Evolutionary conservation across 2,329 filamentous ascomycete genomes (phyloP).

Genomic region (Botrytis porri): DNA sequence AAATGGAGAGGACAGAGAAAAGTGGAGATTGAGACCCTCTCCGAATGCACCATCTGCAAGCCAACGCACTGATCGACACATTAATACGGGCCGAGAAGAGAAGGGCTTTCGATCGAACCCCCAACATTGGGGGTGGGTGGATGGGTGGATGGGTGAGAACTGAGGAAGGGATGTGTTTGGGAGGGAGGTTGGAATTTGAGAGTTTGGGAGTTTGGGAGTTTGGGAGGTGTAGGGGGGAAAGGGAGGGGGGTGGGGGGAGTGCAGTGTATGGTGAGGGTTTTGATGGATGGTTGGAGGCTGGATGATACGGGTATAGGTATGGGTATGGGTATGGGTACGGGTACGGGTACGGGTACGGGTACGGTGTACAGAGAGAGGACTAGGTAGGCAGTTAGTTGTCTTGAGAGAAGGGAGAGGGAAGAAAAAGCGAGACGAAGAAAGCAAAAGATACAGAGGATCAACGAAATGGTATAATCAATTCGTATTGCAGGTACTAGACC

Average conservation of each 20-base stretch:
- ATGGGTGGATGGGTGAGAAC: too few species aligned
- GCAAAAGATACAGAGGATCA: too few species aligned
- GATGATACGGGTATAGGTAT: too few species aligned
- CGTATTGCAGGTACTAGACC: neutral
- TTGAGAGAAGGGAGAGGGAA: neutral
- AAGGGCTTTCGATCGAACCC: constrained; percentile 3
- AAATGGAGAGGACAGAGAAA: neutral
- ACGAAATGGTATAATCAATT: neutral
- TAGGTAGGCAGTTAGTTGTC: neutral
- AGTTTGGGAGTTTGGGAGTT: too few species aligned
- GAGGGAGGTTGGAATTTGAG: neutral
- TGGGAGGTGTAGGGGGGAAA: neutral
- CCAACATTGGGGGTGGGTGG: neutral
- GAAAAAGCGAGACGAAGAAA: too few species aligned
- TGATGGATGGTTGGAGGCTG: too few species aligned
- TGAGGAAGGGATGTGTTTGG: neutral
- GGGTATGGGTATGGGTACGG: too few species aligned
- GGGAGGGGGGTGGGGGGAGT: too few species aligned
- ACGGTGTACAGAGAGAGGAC: neutral
- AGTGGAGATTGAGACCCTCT: neutral
- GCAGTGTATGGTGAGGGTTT: too few species aligned
- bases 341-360: too few species aligned
- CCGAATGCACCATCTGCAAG: neutral
- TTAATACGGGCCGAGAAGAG: constrained; percentile 1
- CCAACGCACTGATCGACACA: constrained; percentile 10